Percentiles rank a stretch among this genome's conserved stretches.
Evolutionary conservation across 371 early-diverging fungal species (phyloP).

Genomic region (Funneliformis caledonium): DNA sequence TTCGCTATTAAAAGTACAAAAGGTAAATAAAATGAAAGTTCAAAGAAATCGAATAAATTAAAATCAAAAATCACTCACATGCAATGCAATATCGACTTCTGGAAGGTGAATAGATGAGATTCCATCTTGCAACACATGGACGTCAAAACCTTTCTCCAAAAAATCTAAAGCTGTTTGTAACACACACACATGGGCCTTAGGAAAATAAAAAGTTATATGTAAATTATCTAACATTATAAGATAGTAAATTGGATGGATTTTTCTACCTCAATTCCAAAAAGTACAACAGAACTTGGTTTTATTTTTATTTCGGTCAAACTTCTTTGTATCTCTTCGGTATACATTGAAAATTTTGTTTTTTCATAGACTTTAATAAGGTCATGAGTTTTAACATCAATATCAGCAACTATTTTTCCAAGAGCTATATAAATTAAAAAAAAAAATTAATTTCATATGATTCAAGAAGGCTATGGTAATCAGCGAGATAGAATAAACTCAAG

Average conservation of each 20-base stretch:
- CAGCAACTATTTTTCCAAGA: conserved; percentile 80
- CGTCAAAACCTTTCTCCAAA: conserved; percentile 73
- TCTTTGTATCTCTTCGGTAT: conserved; percentile 66
- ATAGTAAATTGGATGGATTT: not conserved
- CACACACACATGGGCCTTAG: conserved; percentile 91
- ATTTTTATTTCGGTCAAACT: conserved; percentile 51
- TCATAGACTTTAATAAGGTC: conserved; percentile 3
- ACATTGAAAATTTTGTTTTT: conserved; percentile 95
- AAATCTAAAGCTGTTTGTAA: conserved; percentile 92
- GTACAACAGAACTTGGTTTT: conserved; percentile 65
- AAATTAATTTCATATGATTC: no score
- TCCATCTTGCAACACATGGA: conserved; percentile 89
- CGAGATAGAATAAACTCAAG: no score
- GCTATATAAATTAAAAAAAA: conserved; percentile 53
- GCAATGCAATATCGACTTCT: conserved; percentile 85
- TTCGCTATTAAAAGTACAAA: conserved; percentile 52
- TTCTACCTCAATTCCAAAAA: conserved; percentile 88
- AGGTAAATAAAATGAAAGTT: not conserved
- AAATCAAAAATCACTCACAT: conserved; percentile 54
- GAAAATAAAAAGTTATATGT: not conserved
- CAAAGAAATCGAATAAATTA: conserved; percentile 17
- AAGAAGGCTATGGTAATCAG: no score
- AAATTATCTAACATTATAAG: not conserved
- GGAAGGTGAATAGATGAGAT: conserved; percentile 85
- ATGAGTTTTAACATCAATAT: conserved; percentile 69